Base-by-base conservation (phyloP, 139 green algal species). In the Chlorella ohadii region DNA sequence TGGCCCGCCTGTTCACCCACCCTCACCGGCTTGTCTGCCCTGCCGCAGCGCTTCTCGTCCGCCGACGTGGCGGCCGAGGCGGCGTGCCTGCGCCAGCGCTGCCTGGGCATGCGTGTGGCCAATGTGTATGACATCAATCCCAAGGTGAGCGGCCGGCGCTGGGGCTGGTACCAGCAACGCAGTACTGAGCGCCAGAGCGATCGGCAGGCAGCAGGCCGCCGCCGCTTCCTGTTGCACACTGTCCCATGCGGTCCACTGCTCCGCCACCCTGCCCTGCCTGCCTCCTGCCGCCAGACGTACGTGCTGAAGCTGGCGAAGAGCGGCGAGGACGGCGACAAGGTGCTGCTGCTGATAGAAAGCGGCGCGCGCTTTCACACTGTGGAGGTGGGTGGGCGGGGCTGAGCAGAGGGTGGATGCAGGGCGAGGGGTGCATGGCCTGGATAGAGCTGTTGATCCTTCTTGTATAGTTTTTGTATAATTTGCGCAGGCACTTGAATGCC, bases 111-210 rank as follows among this genome's bases (percentile, higher is more conserved):
- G 85, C 89, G 96, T 0, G 79, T 99, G 20, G 92, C 94, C 33
- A 99, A 99, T 84, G 87, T 99, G 0, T 99, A 99, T 80, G 97
- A 99, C 85, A 79, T 99, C 44, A 97, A 95, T 39, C 64, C 93
- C 36, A 98, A 97, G 91, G 95, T 93, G n/a, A 9, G 25, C 3
- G 23, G 3, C 57, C 4, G 51, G 51, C 11, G 51, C 51, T 59
- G 51, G n/a, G n/a, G n/a, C n/a, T n/a, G n/a, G n/a, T n/a, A n/a
- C n/a, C n/a, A n/a, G n/a, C n/a, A n/a, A n/a, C n/a, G n/a, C n/a
- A n/a, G n/a, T n/a, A n/a, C n/a, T n/a, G n/a, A n/a, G n/a, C n/a
- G n/a, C n/a, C n/a, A n/a, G n/a, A n/a, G n/a, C n/a, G n/a, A n/a
- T n/a, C n/a, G n/a, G n/a, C n/a, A n/a, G n/a, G n/a, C n/a, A n/a